A percentile compares a stretch with the other conserved stretches of the same genome.
These are phyloP conservation scores for Scedosporium aurantiacum DNA, from an alignment of 2,329 filamentous ascomycete species.

Conservation along the genomic window DNA sequence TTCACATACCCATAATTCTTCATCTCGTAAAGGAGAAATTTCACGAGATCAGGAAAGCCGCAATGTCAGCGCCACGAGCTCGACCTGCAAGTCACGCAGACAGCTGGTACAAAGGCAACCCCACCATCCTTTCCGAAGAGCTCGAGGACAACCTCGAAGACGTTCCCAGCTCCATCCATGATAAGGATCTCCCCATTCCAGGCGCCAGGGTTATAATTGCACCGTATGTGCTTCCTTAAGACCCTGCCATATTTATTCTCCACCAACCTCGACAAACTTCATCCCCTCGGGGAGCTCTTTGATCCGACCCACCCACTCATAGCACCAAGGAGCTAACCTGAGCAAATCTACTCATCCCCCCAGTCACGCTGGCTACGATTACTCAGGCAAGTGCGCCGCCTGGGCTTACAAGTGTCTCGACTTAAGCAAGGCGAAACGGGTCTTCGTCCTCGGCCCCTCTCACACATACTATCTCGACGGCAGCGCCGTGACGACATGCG, in stretches of 20 bases:
- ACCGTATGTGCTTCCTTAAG: conserved; percentile 51
- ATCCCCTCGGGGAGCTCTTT: not conserved
- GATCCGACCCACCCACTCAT: no score
- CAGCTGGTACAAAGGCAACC: conserved; percentile 69
- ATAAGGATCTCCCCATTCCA: conserved; percentile 48
- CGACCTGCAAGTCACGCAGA: conserved; percentile 65
- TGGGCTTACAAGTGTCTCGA: conserved; percentile 91
- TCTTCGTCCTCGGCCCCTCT: conserved; percentile 88
- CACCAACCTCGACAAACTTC: conserved; percentile 3
- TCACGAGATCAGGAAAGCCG: not conserved
- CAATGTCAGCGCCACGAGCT: conserved; percentile 9
- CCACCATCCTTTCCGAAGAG: conserved; percentile 48
- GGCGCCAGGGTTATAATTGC: conserved; percentile 81
- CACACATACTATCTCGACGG: conserved; percentile 74
- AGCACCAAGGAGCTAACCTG: not conserved
- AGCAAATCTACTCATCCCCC: not conserved
- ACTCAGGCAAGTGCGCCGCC: conserved; percentile 83
- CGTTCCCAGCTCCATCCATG: conserved; percentile 52
- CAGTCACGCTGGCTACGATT: conserved; percentile 88
- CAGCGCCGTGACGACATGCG: conserved; percentile 65
- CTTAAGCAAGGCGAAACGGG: conserved; percentile 67
- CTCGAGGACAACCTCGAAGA: conserved; percentile 64
- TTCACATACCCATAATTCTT: not conserved
- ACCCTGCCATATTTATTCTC: conserved; percentile 3
- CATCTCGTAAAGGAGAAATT: not conserved